phyloP scores from a whole-genome alignment of 2,329 filamentous ascomycete genomes.

The Trichoderma oligosporum region DNA sequence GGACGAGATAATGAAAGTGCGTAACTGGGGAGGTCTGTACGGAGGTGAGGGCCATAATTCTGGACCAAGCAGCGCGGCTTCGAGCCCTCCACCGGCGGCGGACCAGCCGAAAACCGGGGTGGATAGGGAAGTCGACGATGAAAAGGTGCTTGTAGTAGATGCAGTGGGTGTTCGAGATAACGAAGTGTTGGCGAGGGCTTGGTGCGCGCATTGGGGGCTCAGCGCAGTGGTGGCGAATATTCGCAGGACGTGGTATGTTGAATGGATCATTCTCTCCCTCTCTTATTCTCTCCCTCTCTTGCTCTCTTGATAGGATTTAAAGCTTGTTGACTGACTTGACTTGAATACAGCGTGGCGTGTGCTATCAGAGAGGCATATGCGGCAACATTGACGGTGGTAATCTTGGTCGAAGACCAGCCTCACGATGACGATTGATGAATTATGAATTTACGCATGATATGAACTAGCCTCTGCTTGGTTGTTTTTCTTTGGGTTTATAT shows the following conservation, averaged over 20 bases:
- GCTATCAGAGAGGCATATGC: constrained; percentile 73
- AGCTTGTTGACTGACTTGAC: constrained; percentile 21
- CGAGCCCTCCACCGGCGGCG: constrained; percentile 30
- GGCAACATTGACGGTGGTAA: constrained; percentile 67
- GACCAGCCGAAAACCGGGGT: constrained; percentile 18
- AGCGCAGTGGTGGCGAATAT: constrained; percentile 68
- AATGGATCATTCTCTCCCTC: constrained; percentile 3
- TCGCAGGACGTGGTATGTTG: constrained; percentile 60
- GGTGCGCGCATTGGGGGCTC: constrained; percentile 73
- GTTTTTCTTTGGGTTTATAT: constrained; percentile 12
- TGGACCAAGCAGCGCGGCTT: constrained; percentile 31
- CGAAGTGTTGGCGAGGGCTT: constrained; percentile 70
- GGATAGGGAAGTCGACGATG: constrained; percentile 46
- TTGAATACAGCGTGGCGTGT: constrained; percentile 60
- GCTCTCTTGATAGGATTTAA: no score
- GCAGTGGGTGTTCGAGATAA: constrained; percentile 71
- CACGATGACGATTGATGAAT: constrained; percentile 41
- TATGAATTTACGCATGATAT: constrained; percentile 19
- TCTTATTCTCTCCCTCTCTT: not conserved
- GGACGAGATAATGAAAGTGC: constrained; percentile 62
- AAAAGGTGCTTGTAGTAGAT: constrained; percentile 67
- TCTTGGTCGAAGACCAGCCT: constrained; percentile 55
- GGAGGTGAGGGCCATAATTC: constrained; percentile 25
- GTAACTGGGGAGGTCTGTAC: constrained; percentile 59
- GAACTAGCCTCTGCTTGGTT: constrained; percentile 3